Evolutionary conservation across 2,329 filamentous ascomycete species (phyloP).

Genomic region (Trichoderma sp.): DNA sequence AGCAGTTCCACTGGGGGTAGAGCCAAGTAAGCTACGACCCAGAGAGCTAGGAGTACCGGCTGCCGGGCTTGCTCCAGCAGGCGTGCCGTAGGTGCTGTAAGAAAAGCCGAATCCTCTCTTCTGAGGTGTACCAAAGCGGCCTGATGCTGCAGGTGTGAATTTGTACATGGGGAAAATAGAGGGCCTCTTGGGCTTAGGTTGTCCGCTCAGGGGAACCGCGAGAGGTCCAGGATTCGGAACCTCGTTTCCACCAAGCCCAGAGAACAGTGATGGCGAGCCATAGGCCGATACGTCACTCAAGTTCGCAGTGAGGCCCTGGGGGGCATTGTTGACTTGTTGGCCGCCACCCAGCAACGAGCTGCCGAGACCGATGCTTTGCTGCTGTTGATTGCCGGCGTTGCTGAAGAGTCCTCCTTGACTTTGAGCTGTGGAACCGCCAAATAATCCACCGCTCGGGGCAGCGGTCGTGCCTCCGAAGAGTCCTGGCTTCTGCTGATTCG

Average conservation of each 20-base stretch:
- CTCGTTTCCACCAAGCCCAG: slow-evolving; percentile 67
- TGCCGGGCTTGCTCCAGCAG: slow-evolving; percentile 69
- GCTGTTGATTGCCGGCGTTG: slow-evolving; percentile 53
- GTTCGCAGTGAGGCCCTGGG: slow-evolving; percentile 74
- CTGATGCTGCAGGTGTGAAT: slow-evolving; percentile 78
- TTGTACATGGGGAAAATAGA: slow-evolving; percentile 86
- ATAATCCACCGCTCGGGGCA: slow-evolving; percentile 56
- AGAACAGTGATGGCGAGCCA: slow-evolving; percentile 84
- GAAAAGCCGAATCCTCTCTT: slow-evolving; percentile 90
- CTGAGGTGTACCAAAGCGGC: slow-evolving; percentile 80
- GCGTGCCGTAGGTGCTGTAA: slow-evolving; percentile 89
- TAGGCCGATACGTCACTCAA: slow-evolving; percentile 86
- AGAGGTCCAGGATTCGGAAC: slow-evolving; percentile 80
- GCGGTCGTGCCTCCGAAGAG: slow-evolving; percentile 56
- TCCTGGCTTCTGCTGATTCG: slow-evolving; percentile 48
- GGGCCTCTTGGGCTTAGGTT: slow-evolving; percentile 73
- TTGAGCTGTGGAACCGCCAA: slow-evolving; percentile 55
- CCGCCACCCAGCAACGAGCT: slow-evolving; percentile 64
- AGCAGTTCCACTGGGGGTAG: slow-evolving; percentile 70
- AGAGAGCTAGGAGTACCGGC: slow-evolving; percentile 70
- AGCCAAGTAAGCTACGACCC: slow-evolving; percentile 66
- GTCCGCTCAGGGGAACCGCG: slow-evolving; percentile 82
- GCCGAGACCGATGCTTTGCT: slow-evolving; percentile 48
- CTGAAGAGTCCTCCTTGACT: slow-evolving; percentile 53
- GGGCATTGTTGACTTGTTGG: slow-evolving; percentile 54